These are phyloP conservation scores for Auriscalpium orientale DNA, from an alignment of 768 basidiomycete species.

Conservation along the genomic window DNA sequence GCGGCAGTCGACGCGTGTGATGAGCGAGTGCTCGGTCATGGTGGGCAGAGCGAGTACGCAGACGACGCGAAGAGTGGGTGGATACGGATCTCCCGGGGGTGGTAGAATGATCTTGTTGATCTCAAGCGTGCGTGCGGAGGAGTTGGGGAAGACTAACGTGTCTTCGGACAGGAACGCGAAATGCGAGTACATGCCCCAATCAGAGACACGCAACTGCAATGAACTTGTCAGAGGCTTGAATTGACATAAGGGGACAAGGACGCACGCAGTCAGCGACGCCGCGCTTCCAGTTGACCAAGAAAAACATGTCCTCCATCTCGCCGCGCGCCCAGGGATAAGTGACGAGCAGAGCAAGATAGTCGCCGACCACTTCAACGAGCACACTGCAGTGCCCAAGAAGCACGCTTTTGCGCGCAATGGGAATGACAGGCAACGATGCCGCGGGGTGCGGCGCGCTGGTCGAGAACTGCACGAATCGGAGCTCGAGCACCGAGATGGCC, in stretches of 20 bases:
- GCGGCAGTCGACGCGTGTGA: slow-evolving; percentile 20
- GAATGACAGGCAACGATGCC: slow-evolving; percentile 6
- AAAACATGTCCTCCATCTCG: slow-evolving; percentile 12
- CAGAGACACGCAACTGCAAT: slow-evolving; percentile 8
- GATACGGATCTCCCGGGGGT: background rate
- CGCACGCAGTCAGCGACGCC: slow-evolving; percentile 17
- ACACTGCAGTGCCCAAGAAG: slow-evolving; percentile 5
- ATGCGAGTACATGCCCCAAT: slow-evolving; percentile 15
- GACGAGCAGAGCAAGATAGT: slow-evolving; percentile 8
- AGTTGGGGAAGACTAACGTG: slow-evolving; percentile 20
- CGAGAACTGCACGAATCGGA: slow-evolving; percentile 9
- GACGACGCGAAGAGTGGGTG: slow-evolving; percentile 4
- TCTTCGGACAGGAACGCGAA: slow-evolving; percentile 21
- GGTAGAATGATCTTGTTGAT: slow-evolving; percentile 6
- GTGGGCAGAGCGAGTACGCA: slow-evolving; percentile 17
- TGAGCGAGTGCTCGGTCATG: slow-evolving; percentile 5
- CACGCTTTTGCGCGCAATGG: slow-evolving; percentile 2
- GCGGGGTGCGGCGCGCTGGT: slow-evolving; percentile 10
- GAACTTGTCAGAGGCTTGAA: background rate
- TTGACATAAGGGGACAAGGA: background rate
- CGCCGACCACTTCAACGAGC: slow-evolving; percentile 13
- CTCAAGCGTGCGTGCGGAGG: slow-evolving; percentile 16
- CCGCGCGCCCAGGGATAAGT: slow-evolving; percentile 5
- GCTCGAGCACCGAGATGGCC: slow-evolving; percentile 3
- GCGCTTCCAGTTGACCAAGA: slow-evolving; percentile 22